Evolutionary conservation across 2,329 filamentous ascomycete species (phyloP).

Genomic region (Dactylonectria macrodidyma): DNA sequence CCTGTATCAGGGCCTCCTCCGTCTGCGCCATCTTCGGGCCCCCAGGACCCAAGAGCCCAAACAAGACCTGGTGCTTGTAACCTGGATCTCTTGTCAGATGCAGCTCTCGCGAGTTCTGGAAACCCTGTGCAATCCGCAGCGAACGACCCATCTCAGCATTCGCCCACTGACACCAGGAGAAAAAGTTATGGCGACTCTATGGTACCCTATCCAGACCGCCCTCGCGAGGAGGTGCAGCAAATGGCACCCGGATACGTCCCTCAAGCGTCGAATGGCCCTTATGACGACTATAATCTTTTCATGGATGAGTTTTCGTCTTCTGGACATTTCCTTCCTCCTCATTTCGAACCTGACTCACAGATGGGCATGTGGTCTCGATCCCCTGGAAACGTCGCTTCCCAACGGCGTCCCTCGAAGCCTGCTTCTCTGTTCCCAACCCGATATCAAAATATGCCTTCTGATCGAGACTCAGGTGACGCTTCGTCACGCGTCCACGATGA

Average conservation of each 20-base stretch:
- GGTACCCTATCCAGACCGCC: slow-evolving; percentile 62
- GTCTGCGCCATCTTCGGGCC: slow-evolving; percentile 54
- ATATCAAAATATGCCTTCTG: slow-evolving; percentile 68
- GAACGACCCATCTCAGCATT: slow-evolving; percentile 59
- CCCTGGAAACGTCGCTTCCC: slow-evolving; percentile 53
- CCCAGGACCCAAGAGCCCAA: slow-evolving; percentile 64
- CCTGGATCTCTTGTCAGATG: slow-evolving; percentile 71
- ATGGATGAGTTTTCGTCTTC: slow-evolving; percentile 70
- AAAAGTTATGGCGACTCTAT: slow-evolving; percentile 66
- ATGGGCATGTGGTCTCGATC: slow-evolving; percentile 66
- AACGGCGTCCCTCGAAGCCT: slow-evolving; percentile 62
- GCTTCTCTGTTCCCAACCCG: slow-evolving; percentile 68
- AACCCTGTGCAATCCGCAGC: slow-evolving; percentile 67
- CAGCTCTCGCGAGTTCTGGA: slow-evolving; percentile 71
- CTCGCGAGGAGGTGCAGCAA: slow-evolving; percentile 61
- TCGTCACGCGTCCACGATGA: slow-evolving; percentile 50
- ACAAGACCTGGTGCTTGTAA: slow-evolving; percentile 67
- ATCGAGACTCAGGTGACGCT: slow-evolving; percentile 59
- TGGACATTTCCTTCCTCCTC: slow-evolving; percentile 69
- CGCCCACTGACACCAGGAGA: slow-evolving; percentile 58
- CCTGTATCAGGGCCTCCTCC: slow-evolving; percentile 55
- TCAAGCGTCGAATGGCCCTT: slow-evolving; percentile 53
- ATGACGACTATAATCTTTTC: slow-evolving; percentile 73
- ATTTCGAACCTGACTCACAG: slow-evolving; percentile 68
- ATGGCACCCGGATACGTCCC: slow-evolving; percentile 57